Evolutionary conservation across 2,329 filamentous ascomycete species (phyloP).

Genomic region (Fusarium multiceps): DNA sequence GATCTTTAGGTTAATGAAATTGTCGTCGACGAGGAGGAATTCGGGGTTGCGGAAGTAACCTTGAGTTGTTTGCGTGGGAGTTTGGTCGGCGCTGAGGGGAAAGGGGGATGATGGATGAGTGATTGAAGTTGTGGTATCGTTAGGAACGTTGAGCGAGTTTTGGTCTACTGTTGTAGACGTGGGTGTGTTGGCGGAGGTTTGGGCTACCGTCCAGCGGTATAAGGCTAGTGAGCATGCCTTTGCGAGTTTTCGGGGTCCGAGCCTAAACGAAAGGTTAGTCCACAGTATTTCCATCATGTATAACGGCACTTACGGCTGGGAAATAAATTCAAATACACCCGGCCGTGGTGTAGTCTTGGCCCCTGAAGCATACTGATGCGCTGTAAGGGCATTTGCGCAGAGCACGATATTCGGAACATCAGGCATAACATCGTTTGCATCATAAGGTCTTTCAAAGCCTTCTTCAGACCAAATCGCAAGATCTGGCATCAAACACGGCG

Average conservation of each 20-base stretch:
- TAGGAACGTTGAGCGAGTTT: not conserved
- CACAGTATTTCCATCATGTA: rapidly evolving
- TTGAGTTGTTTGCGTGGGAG: not conserved
- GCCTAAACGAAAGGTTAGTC: constrained; percentile 32
- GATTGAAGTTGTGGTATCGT: not conserved
- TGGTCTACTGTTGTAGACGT: not conserved
- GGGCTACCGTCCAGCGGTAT: constrained; percentile 43
- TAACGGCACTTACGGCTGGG: constrained; percentile 50
- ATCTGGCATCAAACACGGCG: constrained; percentile 38
- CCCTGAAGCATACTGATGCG: constrained; percentile 43
- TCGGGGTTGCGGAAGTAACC: constrained; percentile 5
- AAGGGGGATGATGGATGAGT: constrained; percentile 10
- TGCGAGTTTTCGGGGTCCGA: constrained; percentile 54
- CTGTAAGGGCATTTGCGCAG: constrained; percentile 49
- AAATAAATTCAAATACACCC: constrained; percentile 52
- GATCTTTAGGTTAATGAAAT: constrained; percentile 54
- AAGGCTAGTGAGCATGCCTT: constrained; percentile 47
- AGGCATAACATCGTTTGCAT: not conserved
- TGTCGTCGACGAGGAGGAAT: constrained; percentile 57
- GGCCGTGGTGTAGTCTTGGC: constrained; percentile 26
- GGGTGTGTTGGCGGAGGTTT: constrained; percentile 5
- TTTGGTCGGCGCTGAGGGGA: constrained; percentile 18
- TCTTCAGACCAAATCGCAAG: constrained; percentile 43
- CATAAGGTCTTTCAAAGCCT: constrained; percentile 1
- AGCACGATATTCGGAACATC: constrained; percentile 48